Base-by-base conservation (phyloP, 2,329 filamentous ascomycete genomes). In the Delphinella strobiligena region DNA sequence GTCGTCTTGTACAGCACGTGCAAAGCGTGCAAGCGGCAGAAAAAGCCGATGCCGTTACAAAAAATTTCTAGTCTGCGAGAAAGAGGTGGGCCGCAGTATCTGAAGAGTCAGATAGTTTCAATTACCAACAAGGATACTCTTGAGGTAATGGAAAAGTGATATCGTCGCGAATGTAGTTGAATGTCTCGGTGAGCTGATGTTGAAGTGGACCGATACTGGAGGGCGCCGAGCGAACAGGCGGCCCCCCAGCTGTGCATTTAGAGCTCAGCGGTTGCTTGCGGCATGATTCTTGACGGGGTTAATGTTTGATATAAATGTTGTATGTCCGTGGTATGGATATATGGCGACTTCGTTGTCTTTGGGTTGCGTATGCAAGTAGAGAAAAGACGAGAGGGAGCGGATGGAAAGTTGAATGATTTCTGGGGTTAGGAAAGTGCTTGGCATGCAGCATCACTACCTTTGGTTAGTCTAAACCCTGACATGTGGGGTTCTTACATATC, bases 211-310 rank as follows among this genome's bases (percentile, higher is more conserved):
- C 52, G 51, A 48, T 36, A 51, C 53, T 52, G 54, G 49, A 52
- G 49, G 47, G 42, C 43, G 42, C 47, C 43, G 45, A 49, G 46
- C 49, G 32, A 45, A 45, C 46, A 49, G 48, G 45, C 44, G 37
- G 32, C 45, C 47, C 48, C 48, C 52, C 53, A 54, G 55, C 51
- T 52, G 52, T 52, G 46, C 38, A 46, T 52, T 52, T 59, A 59
- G 55, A 50, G 53, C 52, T 45, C 54, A 52, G 45, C 47, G 54
- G 54, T 43, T 42, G 54, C 51, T 49, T 49, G 52, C 43, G 52
- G 51, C 55, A 59, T 59, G 34, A 43, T 56, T 48, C 43, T 54
- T 50, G 54, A 56, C 54, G 54, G 55, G 53, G 50, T 27, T 39
- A 17, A 29, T 45, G 40, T 44, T 48, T 24, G 49, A 40, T 46